A percentile compares a stretch with the other conserved stretches of the same genome.
These are phyloP conservation scores for Epichloe gansuensis DNA, from an alignment of 2,329 filamentous ascomycete genomes.

Conservation along the genomic window DNA sequence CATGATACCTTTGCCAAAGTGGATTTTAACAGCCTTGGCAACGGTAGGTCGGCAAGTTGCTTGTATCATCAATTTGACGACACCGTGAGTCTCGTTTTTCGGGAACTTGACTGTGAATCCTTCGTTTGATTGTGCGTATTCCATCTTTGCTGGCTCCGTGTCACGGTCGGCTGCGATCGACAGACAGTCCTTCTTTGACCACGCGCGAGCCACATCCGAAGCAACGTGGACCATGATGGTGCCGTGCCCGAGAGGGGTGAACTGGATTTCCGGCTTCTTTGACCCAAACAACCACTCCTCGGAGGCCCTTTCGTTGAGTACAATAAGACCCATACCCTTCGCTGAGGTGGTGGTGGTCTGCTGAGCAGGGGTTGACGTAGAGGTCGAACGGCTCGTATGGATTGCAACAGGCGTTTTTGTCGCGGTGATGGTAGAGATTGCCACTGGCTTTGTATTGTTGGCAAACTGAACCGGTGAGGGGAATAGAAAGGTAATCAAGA, in stretches of 20 bases:
- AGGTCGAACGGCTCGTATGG: slow-evolving; percentile 7
- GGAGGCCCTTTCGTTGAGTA: slow-evolving; percentile 16
- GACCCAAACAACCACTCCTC: slow-evolving; percentile 23
- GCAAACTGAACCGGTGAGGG: slow-evolving; percentile 9
- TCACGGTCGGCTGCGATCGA: slow-evolving; percentile 41
- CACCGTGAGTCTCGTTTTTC: slow-evolving; percentile 41
- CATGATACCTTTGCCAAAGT: slow-evolving; percentile 40
- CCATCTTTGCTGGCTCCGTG: slow-evolving; percentile 33
- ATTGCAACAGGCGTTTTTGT: slow-evolving; percentile 8
- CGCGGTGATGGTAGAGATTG: slow-evolving; percentile 12
- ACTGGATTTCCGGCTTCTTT: slow-evolving; percentile 20
- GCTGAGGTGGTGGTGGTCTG: slow-evolving; percentile 6
- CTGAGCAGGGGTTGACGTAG: slow-evolving; percentile 2
- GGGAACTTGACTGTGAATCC: slow-evolving; percentile 41
- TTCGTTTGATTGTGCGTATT: slow-evolving; percentile 33
- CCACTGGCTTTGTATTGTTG: background rate
- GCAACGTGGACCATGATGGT: slow-evolving; percentile 44
- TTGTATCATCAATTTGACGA: slow-evolving; percentile 43
- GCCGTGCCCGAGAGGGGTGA: slow-evolving; percentile 25
- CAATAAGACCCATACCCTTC: slow-evolving; percentile 16
- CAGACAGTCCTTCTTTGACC: slow-evolving; percentile 42
- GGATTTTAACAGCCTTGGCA: slow-evolving; percentile 46
- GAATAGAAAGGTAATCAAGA: slow-evolving; percentile 17
- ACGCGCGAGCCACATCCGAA: slow-evolving; percentile 34
- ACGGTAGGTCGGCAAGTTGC: slow-evolving; percentile 47